Percentiles rank a stretch among this genome's conserved stretches.
Evolutionary conservation across 1,139 yeast genomes (phyloP).

Genomic region (Suhomyces panamericanus): DNA sequence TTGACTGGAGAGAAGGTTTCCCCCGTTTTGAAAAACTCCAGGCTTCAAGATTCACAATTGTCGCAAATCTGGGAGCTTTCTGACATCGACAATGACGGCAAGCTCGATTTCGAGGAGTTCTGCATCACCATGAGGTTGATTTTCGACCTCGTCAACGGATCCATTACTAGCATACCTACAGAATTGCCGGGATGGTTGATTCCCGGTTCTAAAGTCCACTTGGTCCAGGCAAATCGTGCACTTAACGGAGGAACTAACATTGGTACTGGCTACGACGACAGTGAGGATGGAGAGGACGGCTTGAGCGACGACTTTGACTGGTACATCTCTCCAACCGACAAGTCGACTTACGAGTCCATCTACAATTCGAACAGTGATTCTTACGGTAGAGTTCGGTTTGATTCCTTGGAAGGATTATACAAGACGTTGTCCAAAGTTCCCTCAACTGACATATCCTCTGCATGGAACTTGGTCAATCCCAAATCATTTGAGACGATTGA

Average conservation of each 20-base stretch:
- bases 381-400: conserved; percentile 80
- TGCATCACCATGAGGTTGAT: conserved; percentile 95
- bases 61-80: conserved; percentile 88
- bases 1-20: conserved; percentile 84
- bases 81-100: conserved; percentile 91
- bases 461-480: conserved; percentile 96
- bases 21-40: conserved; percentile 85
- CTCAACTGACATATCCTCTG: conserved; percentile 80
- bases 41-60: conserved; percentile 71
- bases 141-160: conserved; percentile 86
- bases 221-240: conserved; percentile 79
- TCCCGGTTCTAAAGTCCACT: conserved; percentile 83
- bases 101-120: conserved; percentile 93
- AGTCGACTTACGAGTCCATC: conserved; percentile 73
- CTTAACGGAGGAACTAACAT: conserved; percentile 24
- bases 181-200: conserved; percentile 87
- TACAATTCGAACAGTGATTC: conserved; percentile 74
- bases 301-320: conserved; percentile 81
- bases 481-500: conserved; percentile 84
- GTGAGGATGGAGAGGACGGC: conserved; percentile 54
- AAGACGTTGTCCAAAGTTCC: conserved; percentile 71
- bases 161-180: conserved; percentile 60
- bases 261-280: conserved; percentile 24
- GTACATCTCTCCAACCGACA: conserved; percentile 92
- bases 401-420: conserved; percentile 69